Evolutionary conservation across 768 basidiomycete genomes (phyloP), one percentile per base, ranked within the genome.

Genomic region (Lentinula detonsa): DNA sequence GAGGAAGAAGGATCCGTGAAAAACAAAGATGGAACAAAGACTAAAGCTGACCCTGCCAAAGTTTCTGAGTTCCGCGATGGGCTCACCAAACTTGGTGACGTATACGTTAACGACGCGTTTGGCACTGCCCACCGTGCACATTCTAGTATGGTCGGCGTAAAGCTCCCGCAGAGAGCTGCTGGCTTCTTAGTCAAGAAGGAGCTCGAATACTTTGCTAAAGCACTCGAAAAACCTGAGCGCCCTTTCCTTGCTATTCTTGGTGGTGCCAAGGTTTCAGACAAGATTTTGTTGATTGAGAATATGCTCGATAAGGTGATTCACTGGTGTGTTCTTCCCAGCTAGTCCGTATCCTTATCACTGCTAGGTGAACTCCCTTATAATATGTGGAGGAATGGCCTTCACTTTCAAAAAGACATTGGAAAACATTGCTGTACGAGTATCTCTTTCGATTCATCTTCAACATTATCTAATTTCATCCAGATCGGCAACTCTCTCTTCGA

Each of bases 161-260:
- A 96, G 72, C 83, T 98, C 16, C 87, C 89, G 6, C 90, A 96
- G 74, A 84, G 94, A 66, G 96, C 96, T 1, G 87, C 96, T 35
- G 96, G 96, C 28, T 95, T 97, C 81, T 83, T 99, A 63, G 90
- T 99, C 81, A 97, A 95, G 79, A 98, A 98, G 76, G 96, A 99
- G 74, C 86, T 99, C 67, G 95, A 98, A 68, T 99, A 88, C 81
- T 98, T 99, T 74, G 93, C 96, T 51, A 99, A 98, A 76, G 96
- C 93, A 59, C 84, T 99, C 34, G 96, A 99, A 73, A 86, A 81
- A 66, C 96, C 96, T 18, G 94, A 96, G 68, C 79, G 91, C 45
- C 96, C 96, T 13, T 99, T 99, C 89, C 83, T 99, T 57, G 96
- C 95, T 54, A 99, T 98, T 71, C 87, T 98, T 60, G 96, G 96